Base-by-base conservation (phyloP, 2,329 filamentous ascomycete genomes). In the Acephala macrosclerotiorum region DNA sequence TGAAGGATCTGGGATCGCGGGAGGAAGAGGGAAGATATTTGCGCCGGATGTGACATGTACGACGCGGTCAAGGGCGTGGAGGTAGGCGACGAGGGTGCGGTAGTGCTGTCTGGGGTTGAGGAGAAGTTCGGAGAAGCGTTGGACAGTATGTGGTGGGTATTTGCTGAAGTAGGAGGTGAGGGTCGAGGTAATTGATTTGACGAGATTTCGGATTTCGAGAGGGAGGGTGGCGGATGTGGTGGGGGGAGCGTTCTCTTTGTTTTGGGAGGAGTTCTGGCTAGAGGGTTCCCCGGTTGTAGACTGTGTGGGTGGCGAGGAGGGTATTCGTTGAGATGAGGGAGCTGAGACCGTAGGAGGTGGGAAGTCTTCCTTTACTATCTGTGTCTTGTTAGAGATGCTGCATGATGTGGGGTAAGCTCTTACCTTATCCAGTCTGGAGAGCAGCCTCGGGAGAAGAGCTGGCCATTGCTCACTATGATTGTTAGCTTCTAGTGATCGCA, bases 61-160 rank as follows among this genome's bases (percentile, higher is more conserved):
- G 25, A 97, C 91, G 64, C 96, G 90, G 77, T 98, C 93, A 58
- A 98, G 86, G 2, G 96, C 96, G 73, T 96, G 91, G 12, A 99
- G 87, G 77, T 96, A 99, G 12, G 94, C 86, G 0, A 92, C 88
- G 2, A 98, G 85, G 61, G 89, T 91, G 67, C 87, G 88, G 81
- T 98, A 97, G 79, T 97, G 91, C 63, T 85, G 84, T 66, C 83
- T 90, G 0, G 96, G 96, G 29, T 84, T 80, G 40, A 97, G 83
- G 4, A 97, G 82, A 35, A 98, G 89, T 82, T 99, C 96, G 25
- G 94, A 89, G 25, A 99, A 86, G 45, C 96, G 91, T 80, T 99
- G 96, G 68, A 97, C 87, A 2, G 96, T 98, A 77, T 98, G 93
- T 0, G 96, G 96, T 1, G 96, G 95, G 72, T 91, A 87, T 2